Evolutionary conservation across 768 basidiomycete genomes (phyloP), one percentile per base, ranked within the genome.

Genomic region (Lyophyllum decastes): DNA sequence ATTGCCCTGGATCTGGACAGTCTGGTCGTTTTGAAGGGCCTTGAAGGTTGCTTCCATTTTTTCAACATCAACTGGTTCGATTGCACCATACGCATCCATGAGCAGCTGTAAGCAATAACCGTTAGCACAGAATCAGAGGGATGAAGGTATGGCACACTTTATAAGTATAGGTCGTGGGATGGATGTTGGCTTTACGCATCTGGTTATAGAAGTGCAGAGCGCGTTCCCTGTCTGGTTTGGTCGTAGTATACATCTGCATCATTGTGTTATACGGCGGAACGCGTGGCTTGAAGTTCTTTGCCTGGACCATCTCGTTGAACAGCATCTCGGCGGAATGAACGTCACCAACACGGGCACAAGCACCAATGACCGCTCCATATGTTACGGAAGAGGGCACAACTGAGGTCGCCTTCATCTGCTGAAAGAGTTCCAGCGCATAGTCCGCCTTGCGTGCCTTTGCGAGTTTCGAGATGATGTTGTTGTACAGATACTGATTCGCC

Each of bases 241-340:
- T 94, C 54, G 88, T 85, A 49, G 90, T 88, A 74, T 94, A 95
- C 65, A 96, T 79, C 71, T 99, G 97, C 85, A 99, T 98, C 95
- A 99, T 97, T 33, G 90, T 95, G 76, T 99, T 99, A 81, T 88
- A 99, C 0, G 96, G 96, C 19, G 96, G 97, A 0, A 97, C 87
- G 7, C 95, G 81, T 9, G 95, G 89, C 73, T 81, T 89, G 80
- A 94, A 98, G 63, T 88, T 89, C 34, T 72, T 77, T 58, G 85
- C 78, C 44, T 72, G 61, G 0, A 78, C 70, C 97, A 99, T 98
- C 76, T 98, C 95, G 54, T 73, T 67, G 75, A 97, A 99, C 45
- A 97, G 73, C 9, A 78, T 75, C 71, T 92, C 92, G 5, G 97
- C 97, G 0, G 90, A 86, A 3, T 77, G 73, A 6, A 84, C 82